These are phyloP conservation scores for Coprinopsis strossmayeri DNA, from an alignment of 768 basidiomycete species.

Conservation along the genomic window DNA sequence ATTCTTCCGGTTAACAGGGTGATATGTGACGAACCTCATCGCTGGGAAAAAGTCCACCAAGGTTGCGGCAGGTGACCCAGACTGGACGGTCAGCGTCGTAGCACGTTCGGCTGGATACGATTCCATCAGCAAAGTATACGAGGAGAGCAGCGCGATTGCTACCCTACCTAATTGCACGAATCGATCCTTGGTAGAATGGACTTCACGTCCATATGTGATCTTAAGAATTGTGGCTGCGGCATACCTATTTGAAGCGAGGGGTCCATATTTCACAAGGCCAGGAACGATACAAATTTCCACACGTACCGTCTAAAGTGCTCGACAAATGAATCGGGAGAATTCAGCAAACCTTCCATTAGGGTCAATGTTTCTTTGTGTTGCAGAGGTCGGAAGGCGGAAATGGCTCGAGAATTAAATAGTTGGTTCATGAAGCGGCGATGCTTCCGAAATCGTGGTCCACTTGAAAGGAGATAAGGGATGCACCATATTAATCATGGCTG, in stretches of 20 bases:
- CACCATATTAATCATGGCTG: background rate
- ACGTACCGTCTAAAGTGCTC: constrained; percentile 38
- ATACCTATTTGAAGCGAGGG: constrained; percentile 25
- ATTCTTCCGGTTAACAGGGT: background rate
- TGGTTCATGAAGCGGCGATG: constrained; percentile 46
- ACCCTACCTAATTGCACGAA: constrained; percentile 36
- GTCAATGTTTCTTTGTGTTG: constrained; percentile 36
- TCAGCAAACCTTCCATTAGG: constrained; percentile 33
- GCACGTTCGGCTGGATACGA: constrained; percentile 35
- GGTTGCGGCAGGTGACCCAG: constrained; percentile 39
- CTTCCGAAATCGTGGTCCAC: constrained; percentile 45
- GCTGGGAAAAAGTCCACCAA: constrained; percentile 45
- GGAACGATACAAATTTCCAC: too few relatives aligned
- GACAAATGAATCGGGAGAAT: constrained; percentile 30
- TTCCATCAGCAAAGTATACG: constrained; percentile 4
- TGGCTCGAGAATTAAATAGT: constrained; percentile 38
- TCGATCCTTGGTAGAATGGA: constrained; percentile 36
- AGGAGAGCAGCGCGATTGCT: background rate
- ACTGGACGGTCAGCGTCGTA: constrained; percentile 37
- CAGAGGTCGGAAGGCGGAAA: constrained; percentile 31
- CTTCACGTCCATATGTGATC: constrained; percentile 41
- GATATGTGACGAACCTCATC: constrained; percentile 25
- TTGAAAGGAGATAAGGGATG: constrained; percentile 13
- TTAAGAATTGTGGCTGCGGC: constrained; percentile 42
- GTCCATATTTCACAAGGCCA: too few relatives aligned